These are phyloP conservation scores for Pythium vanterpoolii DNA, from an alignment of 352 stramenopile species.

Conservation along the genomic window DNA sequence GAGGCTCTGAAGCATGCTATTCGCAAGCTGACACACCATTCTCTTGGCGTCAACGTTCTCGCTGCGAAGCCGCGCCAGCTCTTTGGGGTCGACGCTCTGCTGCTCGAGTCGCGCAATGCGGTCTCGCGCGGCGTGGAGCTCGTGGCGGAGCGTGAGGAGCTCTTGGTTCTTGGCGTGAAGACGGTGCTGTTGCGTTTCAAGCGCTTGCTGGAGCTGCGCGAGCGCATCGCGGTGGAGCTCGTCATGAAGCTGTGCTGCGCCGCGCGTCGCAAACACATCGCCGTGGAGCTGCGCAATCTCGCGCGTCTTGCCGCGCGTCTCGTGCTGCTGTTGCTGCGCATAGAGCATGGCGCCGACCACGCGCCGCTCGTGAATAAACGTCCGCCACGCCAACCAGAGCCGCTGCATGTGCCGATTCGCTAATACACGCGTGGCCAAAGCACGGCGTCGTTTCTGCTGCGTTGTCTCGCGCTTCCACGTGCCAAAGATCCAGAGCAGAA, in stretches of 20 bases:
- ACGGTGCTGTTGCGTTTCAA: slow-evolving; percentile 29
- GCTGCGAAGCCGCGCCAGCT: slow-evolving; percentile 51
- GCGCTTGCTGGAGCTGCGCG: slow-evolving; percentile 29
- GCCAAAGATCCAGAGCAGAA: slow-evolving; percentile 62
- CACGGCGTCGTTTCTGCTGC: slow-evolving; percentile 28
- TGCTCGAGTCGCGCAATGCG: slow-evolving; percentile 37
- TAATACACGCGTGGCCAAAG: slow-evolving; percentile 19
- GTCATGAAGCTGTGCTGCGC: slow-evolving; percentile 30
- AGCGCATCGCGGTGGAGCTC: slow-evolving; percentile 43
- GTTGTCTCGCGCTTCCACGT: slow-evolving; percentile 43
- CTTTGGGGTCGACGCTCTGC: slow-evolving; percentile 45
- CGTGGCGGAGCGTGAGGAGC: slow-evolving; percentile 43
- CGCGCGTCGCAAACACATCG: slow-evolving; percentile 46
- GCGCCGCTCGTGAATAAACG: slow-evolving; percentile 53
- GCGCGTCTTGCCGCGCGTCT: slow-evolving; percentile 31
- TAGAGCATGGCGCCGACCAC: slow-evolving; percentile 76
- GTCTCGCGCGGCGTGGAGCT: slow-evolving; percentile 35
- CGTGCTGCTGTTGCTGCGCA: slow-evolving; percentile 50
- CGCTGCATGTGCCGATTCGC: slow-evolving; percentile 35
- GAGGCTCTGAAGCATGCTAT: slow-evolving; percentile 39
- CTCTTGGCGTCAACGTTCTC: slow-evolving; percentile 73
- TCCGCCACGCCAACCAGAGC: slow-evolving; percentile 45
- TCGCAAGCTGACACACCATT: slow-evolving; percentile 57
- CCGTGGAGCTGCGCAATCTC: slow-evolving; percentile 62
- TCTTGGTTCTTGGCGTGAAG: slow-evolving; percentile 51